phyloP scores from a whole-genome alignment of 352 stramenopile genomes.

The Pseudoperonospora humuli region DNA sequence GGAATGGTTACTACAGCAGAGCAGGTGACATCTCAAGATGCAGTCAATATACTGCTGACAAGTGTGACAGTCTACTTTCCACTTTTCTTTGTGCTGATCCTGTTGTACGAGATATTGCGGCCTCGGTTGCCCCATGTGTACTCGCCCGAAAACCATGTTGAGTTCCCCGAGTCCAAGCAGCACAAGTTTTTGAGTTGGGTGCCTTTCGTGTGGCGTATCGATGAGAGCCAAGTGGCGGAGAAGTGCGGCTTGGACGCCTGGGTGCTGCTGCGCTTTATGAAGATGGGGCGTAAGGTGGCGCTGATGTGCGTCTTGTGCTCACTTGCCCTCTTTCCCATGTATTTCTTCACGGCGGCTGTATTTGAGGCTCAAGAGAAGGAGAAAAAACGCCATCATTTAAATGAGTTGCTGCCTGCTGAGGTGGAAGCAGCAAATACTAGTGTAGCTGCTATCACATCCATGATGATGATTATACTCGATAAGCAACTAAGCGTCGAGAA shows the following conservation, averaged over 20 bases:
- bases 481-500: conserved; percentile 8
- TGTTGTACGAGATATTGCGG: conserved; percentile 57
- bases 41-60: conserved; percentile 47
- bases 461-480: conserved; percentile 23
- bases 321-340: conserved; percentile 65
- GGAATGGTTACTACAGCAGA: conserved; percentile 19
- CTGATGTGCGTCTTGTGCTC: conserved; percentile 43
- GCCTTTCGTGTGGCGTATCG: conserved; percentile 46
- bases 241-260: conserved; percentile 62
- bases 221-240: conserved; percentile 49
- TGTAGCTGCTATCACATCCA: conserved; percentile 13
- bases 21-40: conserved; percentile 19
- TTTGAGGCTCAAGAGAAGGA: conserved; percentile 23
- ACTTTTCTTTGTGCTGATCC: conserved; percentile 41
- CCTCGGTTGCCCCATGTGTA: conserved; percentile 38
- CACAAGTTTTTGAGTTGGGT: conserved; percentile 45
- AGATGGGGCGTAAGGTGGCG: conserved; percentile 59
- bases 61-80: conserved; percentile 59
- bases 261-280: conserved; percentile 71
- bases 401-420: conserved; percentile 10
- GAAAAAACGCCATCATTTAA: conserved; percentile 20
- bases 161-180: conserved; percentile 26
- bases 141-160: conserved; percentile 36
- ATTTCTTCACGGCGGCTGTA: conserved; percentile 38
- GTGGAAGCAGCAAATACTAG: conserved; percentile 4